These are phyloP conservation scores for Alternaria infectoria DNA, from an alignment of 2,329 filamentous ascomycete genomes.

Conservation along the genomic window DNA sequence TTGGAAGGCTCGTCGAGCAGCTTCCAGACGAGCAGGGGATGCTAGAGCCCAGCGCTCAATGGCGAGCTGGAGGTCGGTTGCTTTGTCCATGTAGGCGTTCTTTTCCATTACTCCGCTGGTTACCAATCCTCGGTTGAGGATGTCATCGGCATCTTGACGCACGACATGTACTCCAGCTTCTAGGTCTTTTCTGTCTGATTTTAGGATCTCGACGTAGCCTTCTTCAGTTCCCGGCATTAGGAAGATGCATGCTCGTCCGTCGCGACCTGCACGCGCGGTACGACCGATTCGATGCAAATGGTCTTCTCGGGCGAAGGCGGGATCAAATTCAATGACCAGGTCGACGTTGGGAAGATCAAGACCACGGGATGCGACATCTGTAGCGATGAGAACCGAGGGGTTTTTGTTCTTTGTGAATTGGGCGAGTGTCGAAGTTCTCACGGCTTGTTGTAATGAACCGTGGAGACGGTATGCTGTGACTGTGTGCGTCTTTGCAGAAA, in stretches of 20 bases:
- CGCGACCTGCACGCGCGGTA: slow-evolving; percentile 88
- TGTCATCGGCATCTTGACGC: slow-evolving; percentile 68
- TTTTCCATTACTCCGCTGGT: slow-evolving; percentile 47
- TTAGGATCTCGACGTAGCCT: slow-evolving; percentile 80
- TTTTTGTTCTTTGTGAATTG: slow-evolving; percentile 77
- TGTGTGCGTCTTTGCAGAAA: slow-evolving; percentile 77
- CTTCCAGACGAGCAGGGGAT: slow-evolving; percentile 73
- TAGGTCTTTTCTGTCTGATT: slow-evolving; percentile 70
- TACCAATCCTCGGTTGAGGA: slow-evolving; percentile 69
- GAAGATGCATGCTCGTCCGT: slow-evolving; percentile 87
- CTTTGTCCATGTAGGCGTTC: slow-evolving; percentile 67
- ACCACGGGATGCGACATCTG: slow-evolving; percentile 93
- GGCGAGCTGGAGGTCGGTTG: slow-evolving; percentile 71
- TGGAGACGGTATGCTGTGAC: slow-evolving; percentile 88
- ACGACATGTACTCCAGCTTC: slow-evolving; percentile 65
- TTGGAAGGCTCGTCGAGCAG: slow-evolving; percentile 84
- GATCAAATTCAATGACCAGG: slow-evolving; percentile 94
- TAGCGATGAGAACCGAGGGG: slow-evolving; percentile 86
- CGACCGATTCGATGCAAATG: slow-evolving; percentile 94
- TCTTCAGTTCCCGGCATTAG: slow-evolving; percentile 91
- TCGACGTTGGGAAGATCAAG: slow-evolving; percentile 95
- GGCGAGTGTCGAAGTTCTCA: slow-evolving; percentile 83
- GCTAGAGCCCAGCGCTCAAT: slow-evolving; percentile 70
- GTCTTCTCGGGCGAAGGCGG: slow-evolving; percentile 90
- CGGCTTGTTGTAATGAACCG: slow-evolving; percentile 85